Percentiles rank a stretch among this genome's conserved stretches.
phyloP scores from a whole-genome alignment of 2,329 filamentous ascomycete genomes.

The Chaetomium sp. region DNA sequence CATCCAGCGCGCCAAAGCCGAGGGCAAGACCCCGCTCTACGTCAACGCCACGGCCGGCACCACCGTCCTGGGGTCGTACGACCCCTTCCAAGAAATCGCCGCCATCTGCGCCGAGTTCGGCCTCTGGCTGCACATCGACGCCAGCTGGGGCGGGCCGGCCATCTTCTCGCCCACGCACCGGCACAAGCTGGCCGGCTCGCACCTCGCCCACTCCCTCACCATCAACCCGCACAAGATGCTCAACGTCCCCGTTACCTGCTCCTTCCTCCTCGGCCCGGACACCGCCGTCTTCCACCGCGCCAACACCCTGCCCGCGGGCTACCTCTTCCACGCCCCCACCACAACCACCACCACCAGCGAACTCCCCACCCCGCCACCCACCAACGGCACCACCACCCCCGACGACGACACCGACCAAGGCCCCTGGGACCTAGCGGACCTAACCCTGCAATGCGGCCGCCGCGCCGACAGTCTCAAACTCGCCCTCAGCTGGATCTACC shows the following conservation, averaged over 20 bases:
- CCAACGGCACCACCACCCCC: background rate
- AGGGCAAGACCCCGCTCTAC: constrained; percentile 84
- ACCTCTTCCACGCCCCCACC: constrained; percentile 70
- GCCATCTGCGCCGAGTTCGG: constrained; percentile 43
- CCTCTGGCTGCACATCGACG: constrained; percentile 93
- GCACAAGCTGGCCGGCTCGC: constrained; percentile 67
- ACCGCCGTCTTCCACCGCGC: constrained; percentile 75
- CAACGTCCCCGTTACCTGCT: constrained; percentile 85
- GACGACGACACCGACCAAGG: background rate
- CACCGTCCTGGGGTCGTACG: constrained; percentile 81
- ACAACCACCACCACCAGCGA: constrained; percentile 39
- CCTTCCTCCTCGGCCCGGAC: constrained; percentile 80
- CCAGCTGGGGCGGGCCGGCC: constrained; percentile 83
- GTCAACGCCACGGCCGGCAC: constrained; percentile 95
- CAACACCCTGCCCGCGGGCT: constrained; percentile 85
- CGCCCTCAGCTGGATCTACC: constrained; percentile 86
- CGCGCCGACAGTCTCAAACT: constrained; percentile 85
- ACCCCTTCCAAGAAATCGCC: constrained; percentile 34
- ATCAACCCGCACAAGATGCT: constrained; percentile 99
- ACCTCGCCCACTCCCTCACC: constrained; percentile 78
- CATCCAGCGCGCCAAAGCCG: constrained; percentile 61
- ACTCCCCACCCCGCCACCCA: constrained; percentile 15
- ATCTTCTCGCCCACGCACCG: constrained; percentile 70
- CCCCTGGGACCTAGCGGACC: constrained; percentile 85
- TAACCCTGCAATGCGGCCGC: constrained; percentile 91